These are phyloP conservation scores for Phytophthora boehmeriae DNA, from an alignment of 352 stramenopile genomes.

Conservation along the genomic window DNA sequence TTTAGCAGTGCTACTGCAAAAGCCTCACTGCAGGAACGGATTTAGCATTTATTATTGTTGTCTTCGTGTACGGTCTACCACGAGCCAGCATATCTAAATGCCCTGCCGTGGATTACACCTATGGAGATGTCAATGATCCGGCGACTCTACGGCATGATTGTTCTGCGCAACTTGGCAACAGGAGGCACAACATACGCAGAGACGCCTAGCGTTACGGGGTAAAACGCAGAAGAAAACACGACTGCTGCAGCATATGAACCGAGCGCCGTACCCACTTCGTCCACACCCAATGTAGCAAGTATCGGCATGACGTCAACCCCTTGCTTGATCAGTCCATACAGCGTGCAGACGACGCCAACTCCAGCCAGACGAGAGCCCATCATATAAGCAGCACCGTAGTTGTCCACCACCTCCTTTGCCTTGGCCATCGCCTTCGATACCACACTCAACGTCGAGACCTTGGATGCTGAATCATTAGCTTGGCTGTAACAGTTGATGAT, in stretches of 20 bases:
- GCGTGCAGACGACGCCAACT: conserved; percentile 68
- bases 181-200: conserved; percentile 77
- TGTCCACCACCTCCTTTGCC: conserved; percentile 79
- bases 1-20: too few species aligned
- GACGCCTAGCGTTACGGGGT: conserved; percentile 79
- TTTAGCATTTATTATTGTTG: too few species aligned
- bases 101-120: conserved; percentile 9
- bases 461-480: conserved; percentile 14
- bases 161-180: conserved; percentile 64
- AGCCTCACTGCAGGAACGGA: too few species aligned
- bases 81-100: too few species aligned
- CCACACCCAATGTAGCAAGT: conserved; percentile 70
- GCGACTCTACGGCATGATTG: conserved; percentile 43
- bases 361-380: conserved; percentile 85
- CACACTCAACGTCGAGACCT: conserved; percentile 36
- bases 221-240: conserved; percentile 79
- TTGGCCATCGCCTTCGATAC: conserved; percentile 72
- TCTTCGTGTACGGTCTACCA: too few species aligned
- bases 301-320: conserved; percentile 85
- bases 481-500: conserved; percentile 19
- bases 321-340: conserved; percentile 84
- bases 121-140: neutral
- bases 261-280: conserved; percentile 70
- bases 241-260: conserved; percentile 81
- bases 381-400: conserved; percentile 90